A percentile compares a stretch with the other conserved stretches of the same genome.
Conservation (phyloP, 176 grass and related monocot species). For the Oryza officinalis region DNA sequence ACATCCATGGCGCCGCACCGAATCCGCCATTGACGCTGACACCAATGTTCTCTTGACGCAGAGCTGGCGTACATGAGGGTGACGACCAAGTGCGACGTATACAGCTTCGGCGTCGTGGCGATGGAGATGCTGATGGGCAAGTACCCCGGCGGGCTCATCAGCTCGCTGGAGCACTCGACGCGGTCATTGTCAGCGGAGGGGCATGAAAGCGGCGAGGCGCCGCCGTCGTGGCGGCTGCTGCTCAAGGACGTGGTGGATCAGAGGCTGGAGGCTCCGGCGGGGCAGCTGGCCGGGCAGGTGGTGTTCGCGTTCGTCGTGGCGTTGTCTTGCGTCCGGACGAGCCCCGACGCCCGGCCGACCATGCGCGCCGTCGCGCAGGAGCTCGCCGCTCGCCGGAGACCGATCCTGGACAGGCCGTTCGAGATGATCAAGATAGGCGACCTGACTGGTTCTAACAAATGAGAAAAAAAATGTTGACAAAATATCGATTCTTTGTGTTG, state of each 20-base stretch:
- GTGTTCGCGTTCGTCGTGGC: slow-evolving; percentile 62
- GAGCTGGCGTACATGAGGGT: slow-evolving; percentile 76
- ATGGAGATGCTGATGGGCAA: slow-evolving; percentile 72
- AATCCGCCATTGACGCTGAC: neutral
- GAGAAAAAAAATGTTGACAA: neutral
- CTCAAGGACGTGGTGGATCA: slow-evolving; percentile 60
- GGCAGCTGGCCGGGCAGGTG: slow-evolving; percentile 58
- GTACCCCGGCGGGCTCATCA: slow-evolving; percentile 55
- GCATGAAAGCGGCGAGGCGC: neutral
- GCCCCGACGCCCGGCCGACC: slow-evolving; percentile 49
- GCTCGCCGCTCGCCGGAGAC: slow-evolving; percentile 40
- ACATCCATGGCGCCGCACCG: neutral
- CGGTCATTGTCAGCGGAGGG: neutral
- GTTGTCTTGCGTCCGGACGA: slow-evolving; percentile 47
- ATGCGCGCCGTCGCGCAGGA: slow-evolving; percentile 68
- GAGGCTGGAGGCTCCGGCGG: slow-evolving; percentile 47
- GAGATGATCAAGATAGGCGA: slow-evolving; percentile 44
- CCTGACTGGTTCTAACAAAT: slow-evolving; percentile 35
- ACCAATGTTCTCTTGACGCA: slow-evolving; percentile 8
- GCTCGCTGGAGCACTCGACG: neutral
- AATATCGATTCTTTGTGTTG: neutral
- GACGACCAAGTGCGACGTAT: slow-evolving; percentile 72
- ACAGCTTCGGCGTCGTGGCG: slow-evolving; percentile 72
- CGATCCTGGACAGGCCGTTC: slow-evolving; percentile 50
- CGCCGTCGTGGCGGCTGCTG: slow-evolving; percentile 27